Evolutionary conservation across 2,329 filamentous ascomycete genomes (phyloP), one percentile per base, ranked within the genome.

Genomic region (Trichophyton mentagrophytes): DNA sequence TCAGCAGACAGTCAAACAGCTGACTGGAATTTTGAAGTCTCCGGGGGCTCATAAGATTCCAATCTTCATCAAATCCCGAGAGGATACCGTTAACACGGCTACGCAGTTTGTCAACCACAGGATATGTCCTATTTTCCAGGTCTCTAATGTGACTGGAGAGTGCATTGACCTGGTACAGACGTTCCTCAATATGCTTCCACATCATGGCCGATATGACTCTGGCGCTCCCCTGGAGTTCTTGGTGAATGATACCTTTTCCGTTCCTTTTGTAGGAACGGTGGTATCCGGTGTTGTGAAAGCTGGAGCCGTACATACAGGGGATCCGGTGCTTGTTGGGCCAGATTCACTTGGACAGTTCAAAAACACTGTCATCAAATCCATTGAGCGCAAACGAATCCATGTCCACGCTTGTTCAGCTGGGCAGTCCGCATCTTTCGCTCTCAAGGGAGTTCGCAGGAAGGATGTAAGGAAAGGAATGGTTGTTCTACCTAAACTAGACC

Each of bases 401-500:
- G 92, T 96, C 0, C 90, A 90, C 0, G 89, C 87, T 1, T 92
- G 90, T 38, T 89, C 87, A 11, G 93, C 93, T 0, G 93, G 93
- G 0, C 93, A 99, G 74, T 95, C 89, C 30, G 93, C 89, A 0
- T 93, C 88, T 7, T 95, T 99, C 69, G 92, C 93, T 0, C 73
- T 99, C 59, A 91, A 93, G 66, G 87, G 90, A 64, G 82, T 97
- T 2, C 85, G 90, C 57, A 80, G 92, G 47, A 95, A 92, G 72
- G 92, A 97, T 66, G 92, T 99, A 0, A 83, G 93, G 11, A 99
- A 99, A 78, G 93, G 93, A 33, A 97, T 97, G 91, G 93, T 99
- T 1, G 90, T 97, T 3, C 78, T 99, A 33, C 88, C 90, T 51
- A 95, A 91, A 71, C 75, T 86, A 11, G 89, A 95, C 58, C 85